Evolutionary conservation across 1,284 basidiomycete species (phyloP), one percentile per base, ranked within the genome.

Genomic region (Cryptococcus sp.): DNA sequence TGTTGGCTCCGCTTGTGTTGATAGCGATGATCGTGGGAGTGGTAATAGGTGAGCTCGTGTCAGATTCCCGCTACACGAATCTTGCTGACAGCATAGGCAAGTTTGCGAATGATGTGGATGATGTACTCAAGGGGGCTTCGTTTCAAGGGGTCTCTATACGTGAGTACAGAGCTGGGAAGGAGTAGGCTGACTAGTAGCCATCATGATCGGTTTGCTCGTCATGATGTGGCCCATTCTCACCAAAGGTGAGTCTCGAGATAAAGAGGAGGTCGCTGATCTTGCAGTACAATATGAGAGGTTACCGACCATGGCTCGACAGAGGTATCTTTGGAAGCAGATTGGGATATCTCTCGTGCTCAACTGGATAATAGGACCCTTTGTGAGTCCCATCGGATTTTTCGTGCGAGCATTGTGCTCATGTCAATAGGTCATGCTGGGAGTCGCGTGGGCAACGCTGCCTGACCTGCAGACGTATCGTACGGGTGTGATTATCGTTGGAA

Each of bases 221-320:
- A 92, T 93, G 89, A 93, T 92, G 85, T 91, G 86, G 84, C 89
- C 88, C 1, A 81, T 85, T 36, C 60, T 78, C 22, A 75, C 76
- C 26, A 77, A 77, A 73, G 84, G 41, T 43, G 18, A 10, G 18
- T 5, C 9, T 18, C 22, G 23, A 5, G 28, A 31, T 22, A 18
- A 24, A 9, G 7, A 9, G 5, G 9, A 21, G 7, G 38, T 23
- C 21, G 10, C 14, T 31, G 14, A n/a, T 10, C 16, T 12, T 32
- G 4, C 9, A 43, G 41, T 89, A 10, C 82, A 85, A 62, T 91
- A 87, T 65, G 87, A 90, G 66, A 69, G 76, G 0, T 76, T 91
- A 4, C 81, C 82, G 0, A 53, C 64, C 7, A 71, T 89, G 32
- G 80, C 88, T 56, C 63, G 72, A 1, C 79, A 80, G 0, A 68